These are phyloP conservation scores for Neurospora tetraspora DNA, from an alignment of 495 filamentous ascomycete species.

Conservation along the genomic window DNA sequence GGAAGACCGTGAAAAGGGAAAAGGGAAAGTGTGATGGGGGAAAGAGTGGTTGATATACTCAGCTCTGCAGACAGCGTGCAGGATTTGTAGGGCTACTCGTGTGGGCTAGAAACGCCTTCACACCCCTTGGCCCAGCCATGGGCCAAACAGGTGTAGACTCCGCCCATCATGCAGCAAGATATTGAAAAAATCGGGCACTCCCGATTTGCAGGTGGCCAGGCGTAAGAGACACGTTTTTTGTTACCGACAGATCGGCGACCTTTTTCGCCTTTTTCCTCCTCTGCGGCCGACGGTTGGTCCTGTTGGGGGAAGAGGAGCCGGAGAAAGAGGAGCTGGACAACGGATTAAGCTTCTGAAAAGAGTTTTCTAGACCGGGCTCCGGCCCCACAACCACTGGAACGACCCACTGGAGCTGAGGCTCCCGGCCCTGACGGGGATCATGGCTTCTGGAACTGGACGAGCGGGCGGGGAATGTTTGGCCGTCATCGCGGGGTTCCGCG, in stretches of 20 bases:
- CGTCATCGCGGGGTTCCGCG: neutral
- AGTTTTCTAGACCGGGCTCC: neutral
- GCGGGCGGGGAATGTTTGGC: neutral
- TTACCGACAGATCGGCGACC: neutral
- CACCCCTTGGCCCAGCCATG: neutral
- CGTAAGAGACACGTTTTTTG: neutral
- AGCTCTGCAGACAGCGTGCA: neutral
- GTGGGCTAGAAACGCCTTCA: too few relatives aligned
- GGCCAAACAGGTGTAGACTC: neutral
- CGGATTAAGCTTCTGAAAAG: neutral
- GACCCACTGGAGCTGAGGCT: neutral
- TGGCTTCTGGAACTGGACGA: neutral
- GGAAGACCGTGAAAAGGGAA: neutral
- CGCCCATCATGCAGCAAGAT: neutral
- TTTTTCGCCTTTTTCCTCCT: neutral
- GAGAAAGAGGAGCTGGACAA: neutral
- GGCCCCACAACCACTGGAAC: neutral
- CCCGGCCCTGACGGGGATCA: neutral
- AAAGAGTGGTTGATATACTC: neutral
- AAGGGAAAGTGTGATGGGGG: neutral
- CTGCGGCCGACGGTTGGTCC: neutral
- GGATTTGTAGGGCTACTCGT: neutral
- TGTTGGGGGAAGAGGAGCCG: neutral
- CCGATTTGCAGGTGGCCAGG: neutral
- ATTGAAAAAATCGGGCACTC: neutral